Percentiles rank a stretch among this genome's conserved stretches.
Evolutionary conservation across 2,329 filamentous ascomycete genomes (phyloP).

Genomic region (Trichoderma sp.): DNA sequence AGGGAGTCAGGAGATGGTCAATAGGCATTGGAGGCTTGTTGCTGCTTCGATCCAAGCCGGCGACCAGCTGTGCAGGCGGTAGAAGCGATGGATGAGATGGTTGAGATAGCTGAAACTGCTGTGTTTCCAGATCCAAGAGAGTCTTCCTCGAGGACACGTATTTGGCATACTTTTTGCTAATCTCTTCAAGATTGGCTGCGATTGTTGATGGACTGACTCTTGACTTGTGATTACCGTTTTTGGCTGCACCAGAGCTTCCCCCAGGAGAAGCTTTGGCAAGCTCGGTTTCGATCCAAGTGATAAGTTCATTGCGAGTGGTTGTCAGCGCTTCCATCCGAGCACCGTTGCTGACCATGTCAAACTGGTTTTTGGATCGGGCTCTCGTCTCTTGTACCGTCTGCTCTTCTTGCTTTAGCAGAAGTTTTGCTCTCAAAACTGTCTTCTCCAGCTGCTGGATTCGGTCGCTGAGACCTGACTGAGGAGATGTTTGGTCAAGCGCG

Average conservation of each 20-base stretch:
- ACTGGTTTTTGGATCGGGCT: slow-evolving; percentile 37
- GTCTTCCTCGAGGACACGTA: slow-evolving; percentile 52
- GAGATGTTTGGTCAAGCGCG: slow-evolving; percentile 39
- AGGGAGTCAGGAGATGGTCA: slow-evolving; percentile 53
- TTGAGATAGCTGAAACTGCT: slow-evolving; percentile 32
- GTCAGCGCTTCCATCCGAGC: slow-evolving; percentile 54
- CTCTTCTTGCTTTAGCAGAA: slow-evolving; percentile 57
- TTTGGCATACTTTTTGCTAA: slow-evolving; percentile 53
- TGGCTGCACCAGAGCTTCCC: slow-evolving; percentile 27
- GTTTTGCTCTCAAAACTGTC: slow-evolving; percentile 56
- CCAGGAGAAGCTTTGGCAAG: slow-evolving; percentile 51
- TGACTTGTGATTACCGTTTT: neutral
- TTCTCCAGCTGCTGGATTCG: slow-evolving; percentile 56
- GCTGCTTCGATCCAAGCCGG: slow-evolving; percentile 21
- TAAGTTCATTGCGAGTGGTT: slow-evolving; percentile 57
- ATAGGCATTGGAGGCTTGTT: slow-evolving; percentile 25
- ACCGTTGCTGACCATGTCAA: slow-evolving; percentile 37
- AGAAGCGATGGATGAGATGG: slow-evolving; percentile 30
- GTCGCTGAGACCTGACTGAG: slow-evolving; percentile 44
- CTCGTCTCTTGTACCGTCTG: slow-evolving; percentile 51
- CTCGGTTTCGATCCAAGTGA: slow-evolving; percentile 64
- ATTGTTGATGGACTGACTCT: slow-evolving; percentile 11
- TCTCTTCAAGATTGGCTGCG: slow-evolving; percentile 40
- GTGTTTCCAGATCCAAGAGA: slow-evolving; percentile 44
- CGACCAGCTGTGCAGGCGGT: slow-evolving; percentile 24